These are phyloP conservation scores for Polygonum aviculare DNA, from an alignment of 148 eudicot species.

Conservation along the genomic window DNA sequence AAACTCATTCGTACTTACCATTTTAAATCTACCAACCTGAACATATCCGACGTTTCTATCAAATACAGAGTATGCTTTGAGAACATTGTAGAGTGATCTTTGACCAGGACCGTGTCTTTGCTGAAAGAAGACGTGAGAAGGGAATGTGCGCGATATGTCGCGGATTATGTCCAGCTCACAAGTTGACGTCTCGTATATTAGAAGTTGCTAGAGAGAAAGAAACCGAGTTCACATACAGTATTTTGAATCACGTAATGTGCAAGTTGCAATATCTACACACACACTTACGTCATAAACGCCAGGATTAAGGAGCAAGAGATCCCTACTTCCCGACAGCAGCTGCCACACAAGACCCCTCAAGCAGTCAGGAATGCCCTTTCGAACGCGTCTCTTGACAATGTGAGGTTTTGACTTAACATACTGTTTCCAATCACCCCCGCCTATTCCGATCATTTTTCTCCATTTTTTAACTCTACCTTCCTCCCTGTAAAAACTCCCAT, in stretches of 20 bases:
- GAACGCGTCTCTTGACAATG: conserved; percentile 80
- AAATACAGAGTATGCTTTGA: conserved; percentile 96
- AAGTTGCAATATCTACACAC: neutral
- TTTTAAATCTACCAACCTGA: conserved; percentile 43
- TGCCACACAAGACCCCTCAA: conserved; percentile 99
- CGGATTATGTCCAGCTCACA: conserved; percentile 94
- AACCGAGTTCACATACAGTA: neutral
- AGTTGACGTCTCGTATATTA: conserved; percentile 91
- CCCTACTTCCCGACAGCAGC: conserved; percentile 92
- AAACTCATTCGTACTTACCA: neutral
- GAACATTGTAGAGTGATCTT: conserved; percentile 93
- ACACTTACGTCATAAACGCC: conserved; percentile 86
- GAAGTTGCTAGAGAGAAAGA: conserved; percentile 73
- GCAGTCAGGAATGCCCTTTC: conserved; percentile 99
- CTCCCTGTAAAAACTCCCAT: conserved; percentile 46
- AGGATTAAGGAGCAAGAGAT: conserved; percentile 93
- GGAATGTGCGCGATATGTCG: conserved; percentile 97
- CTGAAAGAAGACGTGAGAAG: conserved; percentile 94
- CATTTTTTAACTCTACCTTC: conserved; percentile 87
- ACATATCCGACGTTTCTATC: conserved; percentile 99
- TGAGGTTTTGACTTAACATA: conserved; percentile 83
- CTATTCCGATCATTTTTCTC: conserved; percentile 98
- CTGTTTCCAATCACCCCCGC: conserved; percentile 97
- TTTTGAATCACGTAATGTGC: neutral
- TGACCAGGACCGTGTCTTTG: conserved; percentile 99